Evolutionary conservation across 169 alveolate species (phyloP).

Genomic region (Cryptosporidium tyzzeri): DNA sequence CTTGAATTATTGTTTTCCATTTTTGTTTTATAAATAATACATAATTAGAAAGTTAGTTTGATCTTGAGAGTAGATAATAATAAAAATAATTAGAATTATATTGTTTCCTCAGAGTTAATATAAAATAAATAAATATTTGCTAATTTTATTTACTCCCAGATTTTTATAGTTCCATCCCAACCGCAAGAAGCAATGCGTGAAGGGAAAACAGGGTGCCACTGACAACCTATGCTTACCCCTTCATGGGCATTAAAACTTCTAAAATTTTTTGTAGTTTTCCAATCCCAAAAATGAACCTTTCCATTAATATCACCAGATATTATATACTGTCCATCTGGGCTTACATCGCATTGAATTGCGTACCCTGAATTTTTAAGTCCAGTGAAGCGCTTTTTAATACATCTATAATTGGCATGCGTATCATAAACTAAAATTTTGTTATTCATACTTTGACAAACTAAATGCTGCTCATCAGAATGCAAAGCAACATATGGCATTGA

Average conservation of each 20-base stretch:
- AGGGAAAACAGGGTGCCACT: slow-evolving; percentile 96
- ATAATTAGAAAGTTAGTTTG: background rate
- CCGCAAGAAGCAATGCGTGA: slow-evolving; percentile 95
- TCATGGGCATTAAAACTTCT: slow-evolving; percentile 94
- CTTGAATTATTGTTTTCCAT: slow-evolving; percentile 27
- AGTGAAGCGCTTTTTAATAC: slow-evolving; percentile 92
- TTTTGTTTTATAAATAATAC: background rate
- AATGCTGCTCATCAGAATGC: slow-evolving; percentile 94
- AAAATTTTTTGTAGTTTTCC: slow-evolving; percentile 93
- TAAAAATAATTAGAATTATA: background rate
- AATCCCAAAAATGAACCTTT: slow-evolving; percentile 95
- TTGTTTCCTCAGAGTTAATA: background rate
- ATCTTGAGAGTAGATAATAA: background rate
- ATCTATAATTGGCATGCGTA: slow-evolving; percentile 87
- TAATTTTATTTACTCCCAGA: slow-evolving; percentile 91
- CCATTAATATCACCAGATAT: slow-evolving; percentile 97
- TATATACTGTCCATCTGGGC: slow-evolving; percentile 96
- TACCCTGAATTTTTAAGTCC: slow-evolving; percentile 95
- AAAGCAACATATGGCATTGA: slow-evolving; percentile 92
- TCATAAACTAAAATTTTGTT: slow-evolving; percentile 95
- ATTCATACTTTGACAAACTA: slow-evolving; percentile 95
- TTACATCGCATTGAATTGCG: slow-evolving; percentile 93
- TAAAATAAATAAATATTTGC: background rate
- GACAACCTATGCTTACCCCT: slow-evolving; percentile 93
- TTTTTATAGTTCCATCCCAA: slow-evolving; percentile 96